Evolutionary conservation across 2,329 filamentous ascomycete species (phyloP), one percentile per base, ranked within the genome.

Genomic region (Fulvia fulva): DNA sequence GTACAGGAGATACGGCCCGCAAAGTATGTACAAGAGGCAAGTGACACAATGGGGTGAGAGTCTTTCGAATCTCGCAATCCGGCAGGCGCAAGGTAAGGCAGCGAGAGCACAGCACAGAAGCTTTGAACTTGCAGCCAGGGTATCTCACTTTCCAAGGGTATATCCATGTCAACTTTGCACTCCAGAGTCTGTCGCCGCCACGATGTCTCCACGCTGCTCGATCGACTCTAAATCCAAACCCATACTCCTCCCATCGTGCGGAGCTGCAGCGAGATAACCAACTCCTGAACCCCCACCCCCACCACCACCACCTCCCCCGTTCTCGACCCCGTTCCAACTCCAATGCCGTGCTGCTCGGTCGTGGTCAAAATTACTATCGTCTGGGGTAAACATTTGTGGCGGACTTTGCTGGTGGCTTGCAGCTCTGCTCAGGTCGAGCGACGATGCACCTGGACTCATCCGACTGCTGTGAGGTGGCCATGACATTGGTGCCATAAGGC

Each of bases 191-290:
- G 57, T 55, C 44, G 59, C 53, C 25, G 47, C 26, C 37, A 51
- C 59, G 58, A 63, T 59, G 22, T 58, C 51, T 53, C 53, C 55
- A 51, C 54, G 56, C 45, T 53, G 51, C 44, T 59, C 58, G 56
- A 61, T 57, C 52, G 58, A 53, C 61, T 59, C 58, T 26, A 55
- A 26, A 25, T 53, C 51, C 26, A 53, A 26, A 28, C 41, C 54
- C 54, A 61, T 50, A 16, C 28, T 52, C 22, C 28, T 52, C 22
- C 47, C 43, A 28, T 51, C 51, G 45, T 54, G 52, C 19, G 55
- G 30, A 43, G 30, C 22, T 25, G 49, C n/a, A n/a, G n/a, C 43
- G 51, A 51, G 46, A 50, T 54, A 56, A 14, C 43, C 41, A 21
- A 56, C 22, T 3, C 44, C 56, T 12, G 28, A 45, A 44, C 23